Conservation (phyloP, 1,139 yeast genomes). For the Yamadazyma pseudoaaseri region DNA sequence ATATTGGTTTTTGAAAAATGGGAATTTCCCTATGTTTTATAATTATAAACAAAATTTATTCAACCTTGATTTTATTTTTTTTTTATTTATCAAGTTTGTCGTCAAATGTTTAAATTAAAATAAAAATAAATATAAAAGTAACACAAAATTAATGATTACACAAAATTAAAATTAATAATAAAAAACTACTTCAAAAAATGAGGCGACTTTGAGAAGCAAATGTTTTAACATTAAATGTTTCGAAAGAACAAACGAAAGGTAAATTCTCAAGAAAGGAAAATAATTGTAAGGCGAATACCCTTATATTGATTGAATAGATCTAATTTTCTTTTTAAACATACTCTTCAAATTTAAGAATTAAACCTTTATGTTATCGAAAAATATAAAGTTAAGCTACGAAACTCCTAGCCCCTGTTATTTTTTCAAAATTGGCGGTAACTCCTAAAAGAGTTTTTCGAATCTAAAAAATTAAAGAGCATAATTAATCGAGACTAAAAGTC, state of each 20-base stretch:
- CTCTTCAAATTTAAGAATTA: no score
- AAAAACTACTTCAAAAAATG: slow-evolving; percentile 2
- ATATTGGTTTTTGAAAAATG: slow-evolving; percentile 1
- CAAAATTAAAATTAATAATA: slow-evolving; percentile 3
- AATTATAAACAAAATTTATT: slow-evolving; percentile 11
- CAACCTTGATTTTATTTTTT: slow-evolving; percentile 2
- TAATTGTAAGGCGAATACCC: no score
- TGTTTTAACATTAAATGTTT: slow-evolving; percentile 5
- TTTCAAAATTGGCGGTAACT: no score
- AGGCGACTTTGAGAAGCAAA: slow-evolving; percentile 1
- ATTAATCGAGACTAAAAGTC: no score
- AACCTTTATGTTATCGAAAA: no score
- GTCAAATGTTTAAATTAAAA: slow-evolving; percentile 3
- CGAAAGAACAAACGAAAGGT: slow-evolving; percentile 1
- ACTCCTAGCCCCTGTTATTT: no score
- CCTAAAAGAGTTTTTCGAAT: no score
- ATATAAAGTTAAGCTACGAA: no score
- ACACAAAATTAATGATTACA: slow-evolving; percentile 2
- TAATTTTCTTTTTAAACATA: no score
- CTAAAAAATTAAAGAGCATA: no score
- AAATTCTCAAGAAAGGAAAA: no score
- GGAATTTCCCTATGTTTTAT: slow-evolving; percentile 13
- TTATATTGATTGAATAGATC: no score
- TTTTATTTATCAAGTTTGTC: slow-evolving; percentile 2
- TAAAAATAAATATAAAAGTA: not conserved